Base-by-base conservation (phyloP, 176 grass and related monocot species). In the Cymbopogon citratus region DNA sequence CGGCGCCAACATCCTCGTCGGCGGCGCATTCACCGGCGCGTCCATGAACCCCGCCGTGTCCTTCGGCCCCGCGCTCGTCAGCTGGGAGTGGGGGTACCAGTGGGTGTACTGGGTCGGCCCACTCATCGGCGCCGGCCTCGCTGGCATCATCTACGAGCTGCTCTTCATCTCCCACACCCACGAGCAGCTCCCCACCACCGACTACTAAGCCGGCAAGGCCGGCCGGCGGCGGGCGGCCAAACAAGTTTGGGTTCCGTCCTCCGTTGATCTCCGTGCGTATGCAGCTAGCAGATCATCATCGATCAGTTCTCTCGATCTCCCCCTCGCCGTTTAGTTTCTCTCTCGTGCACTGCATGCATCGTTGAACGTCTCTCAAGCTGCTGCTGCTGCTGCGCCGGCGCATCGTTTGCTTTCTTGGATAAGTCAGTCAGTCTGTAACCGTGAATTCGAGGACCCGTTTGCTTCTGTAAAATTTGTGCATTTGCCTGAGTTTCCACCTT, bases 81-180 rank as follows among this genome's bases (percentile, higher is more conserved):
- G 93, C 93, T 99, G 96, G 96, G 84, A 83, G 7, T 99, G 96
- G 96, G 71, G 49, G 0, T 63, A 88, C 87, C 96, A 99, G 38
- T 99, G 96, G 96, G 91, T 95, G 28, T 95, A 95, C 89, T 99
- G 96, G 96, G 83, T 86, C 12, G 96, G 96, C n/a, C 96, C 96
- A 0, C 87, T 99, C 72, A 85, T 99, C 83, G 96, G 96, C 67
- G 93, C 80, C 0, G 92, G 81, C 87, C 45, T 99, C 64, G 96
- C 96, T 4, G 96, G 85, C 12, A 1, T 99, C 56, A 41, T 99
- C 83, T 95, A 99, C 63, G 93, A 95, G 31, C 23, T 95, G 8
- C 87, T 95, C 87, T 99, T 99, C 82, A 99, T 92, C 83, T 40
- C 9, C 73, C 5, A 81, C 71, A 75, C 90, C 83, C 92, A 98